Conservation (phyloP, 441 rosid species). For the Bocquillonia castaneifolia region DNA sequence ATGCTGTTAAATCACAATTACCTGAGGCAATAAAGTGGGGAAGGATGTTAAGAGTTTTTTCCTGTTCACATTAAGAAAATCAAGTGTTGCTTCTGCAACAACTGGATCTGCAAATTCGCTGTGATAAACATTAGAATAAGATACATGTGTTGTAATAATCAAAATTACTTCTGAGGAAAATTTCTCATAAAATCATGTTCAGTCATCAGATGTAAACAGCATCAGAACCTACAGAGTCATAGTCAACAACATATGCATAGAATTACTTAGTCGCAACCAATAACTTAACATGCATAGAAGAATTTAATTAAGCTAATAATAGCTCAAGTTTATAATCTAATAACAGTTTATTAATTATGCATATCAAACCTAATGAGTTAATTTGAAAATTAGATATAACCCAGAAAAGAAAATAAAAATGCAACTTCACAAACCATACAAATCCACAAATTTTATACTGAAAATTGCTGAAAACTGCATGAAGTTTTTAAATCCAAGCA, state of each 20-base stretch:
- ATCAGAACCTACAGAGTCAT: no score
- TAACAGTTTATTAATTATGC: neutral
- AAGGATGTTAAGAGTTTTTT: conserved; percentile 58
- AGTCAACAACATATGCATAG: no score
- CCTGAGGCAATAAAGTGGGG: conserved; percentile 84
- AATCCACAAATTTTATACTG: no score
- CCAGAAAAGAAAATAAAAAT: neutral
- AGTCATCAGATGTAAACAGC: no score
- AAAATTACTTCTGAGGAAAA: conserved; percentile 11
- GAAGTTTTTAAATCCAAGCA: no score
- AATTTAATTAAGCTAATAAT: no score
- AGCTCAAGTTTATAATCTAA: neutral
- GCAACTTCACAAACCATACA: no score
- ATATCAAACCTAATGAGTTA: neutral
- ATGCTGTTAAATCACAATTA: conserved; percentile 20
- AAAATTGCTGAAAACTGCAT: no score
- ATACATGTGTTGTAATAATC: conserved; percentile 9
- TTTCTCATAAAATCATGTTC: no score
- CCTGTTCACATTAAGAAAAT: conserved; percentile 65
- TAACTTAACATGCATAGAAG: no score
- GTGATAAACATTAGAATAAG: conserved; percentile 39
- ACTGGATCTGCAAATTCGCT: conserved; percentile 92
- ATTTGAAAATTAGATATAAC: no score
- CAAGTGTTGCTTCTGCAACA: conserved; percentile 90
- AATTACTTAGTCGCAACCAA: no score